Base-by-base conservation (phyloP, 116 monocot species). In the Papilionanthe hybrid region DNA sequence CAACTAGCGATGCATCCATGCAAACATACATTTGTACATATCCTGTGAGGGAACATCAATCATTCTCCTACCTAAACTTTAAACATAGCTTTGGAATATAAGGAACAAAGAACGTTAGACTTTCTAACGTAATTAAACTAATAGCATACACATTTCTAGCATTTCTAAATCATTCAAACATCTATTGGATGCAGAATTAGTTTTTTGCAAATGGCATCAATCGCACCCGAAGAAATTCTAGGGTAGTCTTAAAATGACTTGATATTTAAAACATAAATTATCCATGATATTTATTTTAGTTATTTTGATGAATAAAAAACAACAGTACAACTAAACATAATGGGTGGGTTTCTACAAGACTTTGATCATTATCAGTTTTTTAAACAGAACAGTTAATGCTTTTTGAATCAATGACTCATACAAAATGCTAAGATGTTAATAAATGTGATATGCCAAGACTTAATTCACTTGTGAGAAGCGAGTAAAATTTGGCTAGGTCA, bases 101-200 rank as follows among this genome's bases (percentile, higher is more conserved):
- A 65, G 25, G 4, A 65, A 17, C 65, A 65, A 37, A 65, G 27
- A 65, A 1, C 25, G 10, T 65, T 10, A 28, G 27, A 27, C 27
- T 22, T 10, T 25, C 25, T 65, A 65, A 65, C 65, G 9, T 25
- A 22, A 65, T 65, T 27, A 65, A 25, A 65, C 27, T 60, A 65
- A 25, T 27, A 17, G 4, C 65, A 65, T 25, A 63, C 27, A 65
- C 9, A 65, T 28, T 27, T 65, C 65, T 27, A 65, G 17, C 65
- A 27, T 65, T 65, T 65, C 65, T 65, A 27, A 65, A 65, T 23
- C 65, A 65, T 65, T 65, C 27, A 65, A 53, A 65, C 65, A 65
- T 65, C 65, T 27, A 23, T 65, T 65, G 9, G 27, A 65, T 65
- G 65, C 65, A 65, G 20, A 22, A 19, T 17, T 2, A 12, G 0